Percentiles rank a stretch among this genome's conserved stretches.
Conservation (phyloP, 345 rosid genomes). For the Salix exigua region DNA sequence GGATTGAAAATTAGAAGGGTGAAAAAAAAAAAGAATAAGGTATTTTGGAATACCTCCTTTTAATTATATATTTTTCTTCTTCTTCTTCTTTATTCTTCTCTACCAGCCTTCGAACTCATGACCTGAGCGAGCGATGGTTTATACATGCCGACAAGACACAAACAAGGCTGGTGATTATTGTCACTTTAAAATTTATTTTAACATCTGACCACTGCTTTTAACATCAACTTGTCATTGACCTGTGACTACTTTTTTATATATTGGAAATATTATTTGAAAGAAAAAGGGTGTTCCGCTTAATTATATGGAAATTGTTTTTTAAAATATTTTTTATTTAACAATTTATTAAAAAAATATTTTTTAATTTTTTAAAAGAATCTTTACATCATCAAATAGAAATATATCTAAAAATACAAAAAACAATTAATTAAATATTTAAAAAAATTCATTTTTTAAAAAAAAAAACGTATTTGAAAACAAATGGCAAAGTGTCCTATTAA, state of each 20-base stretch:
- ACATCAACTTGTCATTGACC: neutral
- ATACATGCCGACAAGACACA: neutral
- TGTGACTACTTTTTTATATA: neutral
- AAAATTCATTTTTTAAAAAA: too few species aligned
- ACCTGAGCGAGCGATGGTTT: neutral
- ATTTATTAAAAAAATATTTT: too few species aligned
- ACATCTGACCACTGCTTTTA: too few species aligned
- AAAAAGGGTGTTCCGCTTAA: neutral
- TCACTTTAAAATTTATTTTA: rapidly evolving
- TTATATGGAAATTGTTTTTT: too few species aligned
- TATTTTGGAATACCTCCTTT: neutral
- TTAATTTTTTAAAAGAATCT: too few species aligned
- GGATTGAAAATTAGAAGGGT: neutral
- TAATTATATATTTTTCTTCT: neutral
- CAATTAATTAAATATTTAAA: too few species aligned
- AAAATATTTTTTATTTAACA: too few species aligned
- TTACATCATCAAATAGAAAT: too few species aligned
- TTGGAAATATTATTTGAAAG: neutral
- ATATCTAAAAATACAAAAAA: too few species aligned
- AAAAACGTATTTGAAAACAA: too few species aligned
- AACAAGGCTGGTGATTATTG: rapidly evolving
- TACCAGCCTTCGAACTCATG: neutral
- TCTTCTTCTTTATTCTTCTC: neutral
- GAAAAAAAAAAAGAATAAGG: neutral
- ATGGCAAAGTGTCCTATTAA: neutral